Percentiles rank a stretch among this genome's conserved stretches.
These are phyloP conservation scores for Fusarium illudens DNA, from an alignment of 2,329 filamentous ascomycete species.

Conservation along the genomic window DNA sequence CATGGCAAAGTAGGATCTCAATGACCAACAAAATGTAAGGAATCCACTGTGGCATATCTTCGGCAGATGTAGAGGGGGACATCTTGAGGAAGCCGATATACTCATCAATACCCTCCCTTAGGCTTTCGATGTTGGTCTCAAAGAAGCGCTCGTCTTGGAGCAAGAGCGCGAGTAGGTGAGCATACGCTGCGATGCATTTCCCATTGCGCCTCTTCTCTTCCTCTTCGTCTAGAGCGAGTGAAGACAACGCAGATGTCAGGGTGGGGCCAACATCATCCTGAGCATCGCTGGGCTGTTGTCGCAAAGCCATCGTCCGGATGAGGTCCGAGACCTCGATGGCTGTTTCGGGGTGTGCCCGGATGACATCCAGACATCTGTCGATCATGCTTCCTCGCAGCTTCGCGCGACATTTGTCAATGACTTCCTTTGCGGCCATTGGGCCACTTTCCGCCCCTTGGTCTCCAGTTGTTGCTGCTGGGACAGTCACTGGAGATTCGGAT, in stretches of 20 bases:
- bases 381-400: constrained; percentile 81
- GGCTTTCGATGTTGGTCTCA: constrained; percentile 73
- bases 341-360: constrained; percentile 85
- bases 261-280: constrained; percentile 82
- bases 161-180: constrained; percentile 88
- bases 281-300: constrained; percentile 64
- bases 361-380: constrained; percentile 87
- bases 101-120: constrained; percentile 79
- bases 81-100: constrained; percentile 83
- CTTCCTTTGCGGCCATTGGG: constrained; percentile 66
- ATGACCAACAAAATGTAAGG: constrained; percentile 89
- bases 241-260: constrained; percentile 83
- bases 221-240: constrained; percentile 68
- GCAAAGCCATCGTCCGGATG: constrained; percentile 74
- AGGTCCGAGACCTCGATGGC: constrained; percentile 93
- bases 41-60: constrained; percentile 91
- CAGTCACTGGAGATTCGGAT: constrained; percentile 12
- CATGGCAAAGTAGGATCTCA: constrained; percentile 88
- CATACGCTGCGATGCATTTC: constrained; percentile 80
- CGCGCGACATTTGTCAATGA: constrained; percentile 78
- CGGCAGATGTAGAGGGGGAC: constrained; percentile 69
- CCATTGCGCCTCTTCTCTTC: constrained; percentile 71
- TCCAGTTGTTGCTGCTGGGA: constrained; percentile 19
- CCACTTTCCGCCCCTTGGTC: constrained; percentile 23
- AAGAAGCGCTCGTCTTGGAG: constrained; percentile 87